A percentile compares a stretch with the other conserved stretches of the same genome.
These are phyloP conservation scores for Cordyceps farinosa DNA, from an alignment of 2,329 filamentous ascomycete species.

Conservation along the genomic window DNA sequence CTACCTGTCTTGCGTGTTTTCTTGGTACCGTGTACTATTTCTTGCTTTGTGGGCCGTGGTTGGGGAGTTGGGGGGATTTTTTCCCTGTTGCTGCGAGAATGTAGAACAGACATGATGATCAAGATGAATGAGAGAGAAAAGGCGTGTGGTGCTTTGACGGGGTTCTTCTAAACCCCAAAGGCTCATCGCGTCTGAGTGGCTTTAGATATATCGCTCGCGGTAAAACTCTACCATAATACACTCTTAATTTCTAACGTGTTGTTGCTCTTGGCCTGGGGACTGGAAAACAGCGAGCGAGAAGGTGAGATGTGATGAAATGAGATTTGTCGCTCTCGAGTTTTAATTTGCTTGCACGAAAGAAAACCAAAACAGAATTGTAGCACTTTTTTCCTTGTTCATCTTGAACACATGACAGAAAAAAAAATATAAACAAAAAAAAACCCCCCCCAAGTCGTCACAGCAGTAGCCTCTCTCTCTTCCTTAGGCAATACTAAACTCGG, in stretches of 20 bases:
- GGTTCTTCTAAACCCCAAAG: no score
- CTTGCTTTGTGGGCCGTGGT: background rate
- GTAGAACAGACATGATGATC: no score
- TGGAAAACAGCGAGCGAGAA: no score
- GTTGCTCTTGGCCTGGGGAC: no score
- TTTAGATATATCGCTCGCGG: no score
- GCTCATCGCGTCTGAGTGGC: no score
- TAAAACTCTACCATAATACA: no score
- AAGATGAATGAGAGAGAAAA: no score
- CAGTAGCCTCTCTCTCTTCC: background rate
- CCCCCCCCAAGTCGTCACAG: background rate
- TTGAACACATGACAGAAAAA: background rate
- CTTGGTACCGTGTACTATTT: background rate
- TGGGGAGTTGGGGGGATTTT: conserved; percentile 16
- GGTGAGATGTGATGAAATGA: background rate
- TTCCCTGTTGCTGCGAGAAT: no score
- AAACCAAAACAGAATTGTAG: background rate
- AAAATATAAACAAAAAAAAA: conserved; percentile 9
- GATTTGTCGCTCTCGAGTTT: background rate
- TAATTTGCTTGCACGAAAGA: background rate
- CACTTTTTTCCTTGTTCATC: background rate
- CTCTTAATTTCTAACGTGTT: no score
- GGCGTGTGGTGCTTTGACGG: no score
- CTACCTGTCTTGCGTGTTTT: background rate
- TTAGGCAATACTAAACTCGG: conserved; percentile 70